These are phyloP conservation scores for Aspergillus sp. DNA, from an alignment of 2,329 filamentous ascomycete species.

Conservation along the genomic window DNA sequence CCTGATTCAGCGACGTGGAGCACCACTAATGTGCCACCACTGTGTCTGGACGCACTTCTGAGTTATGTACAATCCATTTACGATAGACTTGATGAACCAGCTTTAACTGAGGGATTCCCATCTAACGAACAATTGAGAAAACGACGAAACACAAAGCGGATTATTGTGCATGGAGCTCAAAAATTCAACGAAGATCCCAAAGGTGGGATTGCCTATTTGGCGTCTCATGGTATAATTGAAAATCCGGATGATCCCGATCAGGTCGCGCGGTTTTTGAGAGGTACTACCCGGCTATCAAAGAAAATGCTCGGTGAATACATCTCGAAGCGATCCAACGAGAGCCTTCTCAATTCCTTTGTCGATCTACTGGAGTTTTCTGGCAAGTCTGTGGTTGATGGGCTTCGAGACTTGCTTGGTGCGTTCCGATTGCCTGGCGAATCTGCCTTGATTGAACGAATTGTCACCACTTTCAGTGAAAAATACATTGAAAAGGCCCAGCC, in stretches of 20 bases:
- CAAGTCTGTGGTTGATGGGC: conserved; percentile 85
- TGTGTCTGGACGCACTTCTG: conserved; percentile 88
- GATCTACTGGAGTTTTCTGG: conserved; percentile 83
- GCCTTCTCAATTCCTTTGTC: conserved; percentile 81
- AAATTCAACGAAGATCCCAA: conserved; percentile 98
- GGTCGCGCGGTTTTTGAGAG: conserved; percentile 83
- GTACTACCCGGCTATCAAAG: conserved; percentile 86
- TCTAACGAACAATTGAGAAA: conserved; percentile 65
- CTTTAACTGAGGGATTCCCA: conserved; percentile 64
- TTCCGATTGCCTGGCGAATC: conserved; percentile 95
- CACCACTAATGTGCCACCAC: conserved; percentile 92
- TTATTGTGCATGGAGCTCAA: conserved; percentile 81
- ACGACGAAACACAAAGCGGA: conserved; percentile 76
- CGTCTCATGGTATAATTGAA: conserved; percentile 80
- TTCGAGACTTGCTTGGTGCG: conserved; percentile 81
- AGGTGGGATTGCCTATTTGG: conserved; percentile 79
- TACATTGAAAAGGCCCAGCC: conserved; percentile 72
- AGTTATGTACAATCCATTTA: conserved; percentile 90
- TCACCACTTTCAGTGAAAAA: conserved; percentile 81
- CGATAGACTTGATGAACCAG: conserved; percentile 74
- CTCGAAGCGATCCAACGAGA: conserved; percentile 85
- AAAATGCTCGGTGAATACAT: conserved; percentile 88
- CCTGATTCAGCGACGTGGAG: conserved; percentile 99
- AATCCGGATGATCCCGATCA: conserved; percentile 71
- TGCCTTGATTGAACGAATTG: conserved; percentile 86